Conservation (phyloP, 768 basidiomycete genomes). For the Sporobolomyces pararoseus region DNA sequence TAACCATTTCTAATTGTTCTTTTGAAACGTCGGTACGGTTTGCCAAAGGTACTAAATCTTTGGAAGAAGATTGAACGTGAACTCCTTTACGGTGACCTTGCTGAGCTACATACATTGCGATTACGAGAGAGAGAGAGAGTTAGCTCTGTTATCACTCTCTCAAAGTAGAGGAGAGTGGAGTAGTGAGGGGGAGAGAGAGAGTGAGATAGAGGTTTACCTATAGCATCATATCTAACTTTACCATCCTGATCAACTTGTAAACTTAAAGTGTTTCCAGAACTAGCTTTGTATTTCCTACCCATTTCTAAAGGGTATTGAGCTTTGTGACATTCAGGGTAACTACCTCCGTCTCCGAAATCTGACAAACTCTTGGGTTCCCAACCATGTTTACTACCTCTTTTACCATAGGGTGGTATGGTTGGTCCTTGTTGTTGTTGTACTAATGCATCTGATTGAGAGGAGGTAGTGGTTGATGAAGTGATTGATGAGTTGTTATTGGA, state of each 20-base stretch:
- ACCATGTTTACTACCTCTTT: conserved; percentile 66
- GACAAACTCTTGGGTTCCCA: conserved; percentile 81
- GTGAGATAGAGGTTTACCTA: conserved; percentile 49
- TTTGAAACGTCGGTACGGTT: conserved; percentile 85
- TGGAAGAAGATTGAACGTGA: conserved; percentile 89
- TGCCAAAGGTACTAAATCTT: conserved; percentile 87
- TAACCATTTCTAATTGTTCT: conserved; percentile 69
- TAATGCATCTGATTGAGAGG: neutral
- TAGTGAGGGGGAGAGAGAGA: neutral
- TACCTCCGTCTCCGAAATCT: conserved; percentile 65
- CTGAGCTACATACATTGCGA: conserved; percentile 55
- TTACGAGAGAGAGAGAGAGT: neutral
- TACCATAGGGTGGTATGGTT: conserved; percentile 76
- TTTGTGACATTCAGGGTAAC: conserved; percentile 83
- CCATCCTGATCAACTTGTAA: conserved; percentile 95
- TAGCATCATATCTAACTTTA: conserved; percentile 93
- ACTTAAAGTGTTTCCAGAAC: conserved; percentile 78
- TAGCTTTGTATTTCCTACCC: conserved; percentile 67
- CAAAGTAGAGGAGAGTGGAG: too few relatives aligned
- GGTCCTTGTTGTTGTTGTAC: conserved; percentile 17
- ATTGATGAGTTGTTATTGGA: neutral
- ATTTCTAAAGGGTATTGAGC: conserved; percentile 96
- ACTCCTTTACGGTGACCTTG: conserved; percentile 87
- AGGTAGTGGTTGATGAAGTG: neutral
- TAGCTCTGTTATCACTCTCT: neutral